A percentile compares a stretch with the other conserved stretches of the same genome.
Evolutionary conservation across 805 yeast genomes (phyloP).

Genomic region (Yarrowia alimentaria): DNA sequence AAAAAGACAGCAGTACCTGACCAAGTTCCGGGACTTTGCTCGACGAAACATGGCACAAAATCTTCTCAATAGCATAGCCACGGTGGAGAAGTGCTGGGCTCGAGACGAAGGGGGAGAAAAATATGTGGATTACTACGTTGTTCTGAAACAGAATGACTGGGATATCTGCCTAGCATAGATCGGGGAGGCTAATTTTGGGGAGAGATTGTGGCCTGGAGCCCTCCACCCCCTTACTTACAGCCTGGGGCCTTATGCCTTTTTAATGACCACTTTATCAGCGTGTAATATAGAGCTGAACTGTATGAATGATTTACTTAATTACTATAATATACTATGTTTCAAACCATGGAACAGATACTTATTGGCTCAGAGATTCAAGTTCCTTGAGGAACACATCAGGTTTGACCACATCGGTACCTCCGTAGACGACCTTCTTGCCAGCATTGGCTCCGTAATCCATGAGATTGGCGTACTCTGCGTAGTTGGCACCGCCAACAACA

Average conservation of each 20-base stretch:
- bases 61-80: slow-evolving; percentile 45
- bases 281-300: too few species aligned
- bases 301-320: too few species aligned
- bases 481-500: slow-evolving; percentile 96
- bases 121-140: slow-evolving; percentile 70
- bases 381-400: slow-evolving; percentile 16
- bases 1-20: slow-evolving; percentile 34
- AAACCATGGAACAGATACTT: neutral
- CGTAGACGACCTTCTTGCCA: slow-evolving; percentile 51
- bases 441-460: slow-evolving; percentile 73
- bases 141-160: slow-evolving; percentile 69
- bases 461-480: slow-evolving; percentile 87
- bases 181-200: too few species aligned
- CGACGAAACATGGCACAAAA: slow-evolving; percentile 69
- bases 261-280: too few species aligned
- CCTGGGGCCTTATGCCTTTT: too few species aligned
- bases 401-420: slow-evolving; percentile 28
- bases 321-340: neutral
- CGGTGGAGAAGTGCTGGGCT: slow-evolving; percentile 46
- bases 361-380: slow-evolving; percentile 1
- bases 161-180: slow-evolving; percentile 68
- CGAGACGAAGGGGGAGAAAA: slow-evolving; percentile 51
- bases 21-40: slow-evolving; percentile 55
- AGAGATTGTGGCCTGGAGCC: too few species aligned
- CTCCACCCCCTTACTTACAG: too few species aligned